These are phyloP conservation scores for Mortierella sp. DNA, from an alignment of 371 early-diverging fungal species.

Conservation along the genomic window DNA sequence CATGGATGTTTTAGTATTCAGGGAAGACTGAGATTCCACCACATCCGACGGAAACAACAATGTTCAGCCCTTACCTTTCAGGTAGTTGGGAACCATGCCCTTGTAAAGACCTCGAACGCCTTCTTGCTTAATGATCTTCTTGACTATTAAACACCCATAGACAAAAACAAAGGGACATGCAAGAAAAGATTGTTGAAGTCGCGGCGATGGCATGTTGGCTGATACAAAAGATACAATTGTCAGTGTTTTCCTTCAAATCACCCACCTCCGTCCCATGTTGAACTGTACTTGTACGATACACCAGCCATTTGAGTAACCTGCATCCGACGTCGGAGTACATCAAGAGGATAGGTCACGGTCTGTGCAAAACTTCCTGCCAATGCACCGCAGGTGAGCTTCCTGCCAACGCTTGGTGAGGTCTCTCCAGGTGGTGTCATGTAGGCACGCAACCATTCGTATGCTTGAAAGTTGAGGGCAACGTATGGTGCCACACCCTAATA, in stretches of 20 bases:
- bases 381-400: constrained; percentile 87
- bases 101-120: constrained; percentile 82
- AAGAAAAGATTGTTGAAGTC: not conserved
- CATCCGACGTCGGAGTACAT: constrained; percentile 86
- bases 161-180: not conserved
- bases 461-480: constrained; percentile 87
- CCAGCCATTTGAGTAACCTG: constrained; percentile 87
- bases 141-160: constrained; percentile 13
- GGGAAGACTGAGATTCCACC: too few relatives aligned
- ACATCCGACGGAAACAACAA: not conserved
- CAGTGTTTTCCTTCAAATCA: not conserved
- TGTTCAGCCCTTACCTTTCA: constrained; percentile 60
- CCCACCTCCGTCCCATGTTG: constrained; percentile 77
- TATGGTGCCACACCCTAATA: constrained; percentile 85
- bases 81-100: constrained; percentile 84
- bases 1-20: too few relatives aligned
- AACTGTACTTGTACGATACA: constrained; percentile 76
- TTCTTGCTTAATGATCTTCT: constrained; percentile 77
- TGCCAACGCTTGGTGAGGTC: constrained; percentile 66
- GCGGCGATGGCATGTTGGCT: not conserved
- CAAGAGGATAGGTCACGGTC: constrained; percentile 92
- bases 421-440: constrained; percentile 75
- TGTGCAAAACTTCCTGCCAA: constrained; percentile 91
- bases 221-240: not conserved
- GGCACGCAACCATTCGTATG: constrained; percentile 81